Percentiles rank a stretch among this genome's conserved stretches.
Conservation (phyloP, 345 rosid genomes). For the Ceriops zippeliana region DNA sequence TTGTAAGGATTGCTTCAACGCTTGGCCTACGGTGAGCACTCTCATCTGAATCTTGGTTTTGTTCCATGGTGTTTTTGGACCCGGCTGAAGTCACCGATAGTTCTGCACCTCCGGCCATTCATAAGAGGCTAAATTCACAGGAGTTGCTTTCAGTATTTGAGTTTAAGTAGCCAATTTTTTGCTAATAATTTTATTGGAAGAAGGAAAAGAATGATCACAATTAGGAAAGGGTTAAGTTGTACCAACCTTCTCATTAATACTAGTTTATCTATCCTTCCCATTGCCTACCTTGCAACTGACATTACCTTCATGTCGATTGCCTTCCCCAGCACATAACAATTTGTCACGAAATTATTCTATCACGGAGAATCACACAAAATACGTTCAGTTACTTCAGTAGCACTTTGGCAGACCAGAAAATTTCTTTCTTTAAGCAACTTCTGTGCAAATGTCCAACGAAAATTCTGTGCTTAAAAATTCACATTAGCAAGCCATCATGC, state of each 20-base stretch:
- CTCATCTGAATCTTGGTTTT: constrained; percentile 50
- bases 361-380: too few species aligned
- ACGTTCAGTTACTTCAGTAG: too few species aligned
- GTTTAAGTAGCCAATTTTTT: constrained; percentile 53
- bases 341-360: not conserved
- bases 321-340: constrained; percentile 39
- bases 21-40: constrained; percentile 24
- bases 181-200: constrained; percentile 42
- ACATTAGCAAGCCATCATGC: constrained; percentile 1
- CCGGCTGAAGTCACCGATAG: constrained; percentile 39
- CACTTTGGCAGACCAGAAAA: too few species aligned
- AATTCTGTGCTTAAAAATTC: not conserved
- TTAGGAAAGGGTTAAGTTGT: constrained; percentile 83
- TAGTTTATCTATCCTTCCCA: constrained; percentile 22
- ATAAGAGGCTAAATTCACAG: constrained; percentile 14
- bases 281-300: constrained; percentile 64
- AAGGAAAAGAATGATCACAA: constrained; percentile 64
- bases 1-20: constrained; percentile 29
- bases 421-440: not conserved
- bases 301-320: constrained; percentile 51
- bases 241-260: constrained; percentile 42
- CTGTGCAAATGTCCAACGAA: not conserved
- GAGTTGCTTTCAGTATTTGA: constrained; percentile 12
- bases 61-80: constrained; percentile 40
- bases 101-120: constrained; percentile 61